Percentiles rank a stretch among this genome's conserved stretches.
These are phyloP conservation scores for Uronychia setigera DNA, from an alignment of 73 alveolate genomes.

Conservation along the genomic window DNA sequence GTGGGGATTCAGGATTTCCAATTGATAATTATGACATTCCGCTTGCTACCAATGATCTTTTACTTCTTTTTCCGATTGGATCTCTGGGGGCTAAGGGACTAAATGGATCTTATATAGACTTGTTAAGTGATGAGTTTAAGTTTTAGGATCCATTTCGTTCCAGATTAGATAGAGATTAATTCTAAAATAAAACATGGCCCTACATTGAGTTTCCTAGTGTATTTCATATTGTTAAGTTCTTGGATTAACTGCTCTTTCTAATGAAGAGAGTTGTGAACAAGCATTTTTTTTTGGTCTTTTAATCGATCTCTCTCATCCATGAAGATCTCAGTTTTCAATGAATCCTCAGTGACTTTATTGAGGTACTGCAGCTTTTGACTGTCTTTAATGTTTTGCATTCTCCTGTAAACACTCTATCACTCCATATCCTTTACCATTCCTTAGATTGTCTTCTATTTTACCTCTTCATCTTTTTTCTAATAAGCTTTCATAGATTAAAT, in stretches of 20 bases:
- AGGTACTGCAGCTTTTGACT: neutral
- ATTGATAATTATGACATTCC: neutral
- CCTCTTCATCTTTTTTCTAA: neutral
- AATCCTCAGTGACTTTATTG: neutral
- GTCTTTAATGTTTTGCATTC: neutral
- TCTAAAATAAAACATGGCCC: neutral
- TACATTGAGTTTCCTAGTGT: neutral
- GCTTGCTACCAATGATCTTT: neutral
- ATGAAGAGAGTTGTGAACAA: neutral
- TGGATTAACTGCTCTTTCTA: neutral
- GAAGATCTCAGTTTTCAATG: neutral
- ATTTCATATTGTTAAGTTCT: neutral
- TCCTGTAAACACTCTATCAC: neutral
- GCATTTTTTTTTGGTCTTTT: neutral
- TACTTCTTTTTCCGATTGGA: neutral
- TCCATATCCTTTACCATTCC: neutral
- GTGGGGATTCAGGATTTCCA: no score
- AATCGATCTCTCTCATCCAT: neutral
- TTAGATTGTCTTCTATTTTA: neutral
- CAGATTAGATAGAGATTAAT: neutral
- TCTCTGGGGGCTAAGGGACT: neutral
- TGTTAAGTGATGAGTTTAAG: neutral
- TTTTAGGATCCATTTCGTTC: neutral
- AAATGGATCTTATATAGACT: no score
- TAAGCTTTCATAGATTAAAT: neutral